phyloP scores from a whole-genome alignment of 441 rosid species.

The Pelargonium citronellum region DNA sequence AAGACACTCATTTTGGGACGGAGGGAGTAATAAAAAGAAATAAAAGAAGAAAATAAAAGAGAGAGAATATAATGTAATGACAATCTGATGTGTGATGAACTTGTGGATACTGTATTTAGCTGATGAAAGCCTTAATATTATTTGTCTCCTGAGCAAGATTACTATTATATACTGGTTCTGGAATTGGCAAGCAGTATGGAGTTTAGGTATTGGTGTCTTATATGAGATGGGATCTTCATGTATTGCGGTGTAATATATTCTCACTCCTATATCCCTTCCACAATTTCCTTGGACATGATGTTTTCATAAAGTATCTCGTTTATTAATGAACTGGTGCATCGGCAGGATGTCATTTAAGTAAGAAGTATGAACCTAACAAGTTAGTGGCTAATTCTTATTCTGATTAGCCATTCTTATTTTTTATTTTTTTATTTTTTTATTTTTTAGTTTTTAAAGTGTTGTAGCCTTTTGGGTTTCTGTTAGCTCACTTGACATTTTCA shows the following conservation, averaged over 20 bases:
- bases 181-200: neutral
- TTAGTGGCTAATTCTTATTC: neutral
- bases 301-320: neutral
- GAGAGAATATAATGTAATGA: neutral
- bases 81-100: neutral
- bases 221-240: neutral
- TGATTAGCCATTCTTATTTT: neutral
- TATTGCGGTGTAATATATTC: neutral
- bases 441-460: neutral
- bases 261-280: neutral
- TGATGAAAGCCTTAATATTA: too few relatives aligned
- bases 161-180: neutral
- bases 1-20: too few relatives aligned
- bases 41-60: too few relatives aligned
- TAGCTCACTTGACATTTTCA: neutral
- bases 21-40: too few relatives aligned
- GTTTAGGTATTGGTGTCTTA: neutral
- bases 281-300: neutral
- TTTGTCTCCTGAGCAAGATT: neutral
- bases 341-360: neutral
- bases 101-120: too few relatives aligned
- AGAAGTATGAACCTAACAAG: neutral
- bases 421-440: too few relatives aligned
- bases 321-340: neutral
- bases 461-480: neutral